A percentile compares a stretch with the other conserved stretches of the same genome.
phyloP scores from a whole-genome alignment of 345 rosid genomes.

The Populus alba region DNA sequence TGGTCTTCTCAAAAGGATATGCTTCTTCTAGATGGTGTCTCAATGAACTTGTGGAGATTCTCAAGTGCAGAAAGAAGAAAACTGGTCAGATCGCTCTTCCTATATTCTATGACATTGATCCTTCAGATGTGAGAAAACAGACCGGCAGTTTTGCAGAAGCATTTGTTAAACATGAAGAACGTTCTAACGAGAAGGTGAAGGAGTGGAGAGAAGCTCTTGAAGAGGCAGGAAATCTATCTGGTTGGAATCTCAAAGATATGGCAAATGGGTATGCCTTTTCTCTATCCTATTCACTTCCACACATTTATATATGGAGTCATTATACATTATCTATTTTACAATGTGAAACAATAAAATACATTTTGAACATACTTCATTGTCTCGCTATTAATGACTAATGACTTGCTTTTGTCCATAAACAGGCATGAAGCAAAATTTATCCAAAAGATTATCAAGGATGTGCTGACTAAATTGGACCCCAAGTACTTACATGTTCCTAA shows the following conservation, averaged over 20 bases:
- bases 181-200: background rate
- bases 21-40: background rate
- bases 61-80: background rate
- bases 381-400: too few species aligned
- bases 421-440: conserved; percentile 33
- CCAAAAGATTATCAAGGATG: conserved; percentile 22
- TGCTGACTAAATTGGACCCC: conserved; percentile 24
- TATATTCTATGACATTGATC: conserved; percentile 5
- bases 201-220: background rate
- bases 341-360: too few species aligned
- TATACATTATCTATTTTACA: too few species aligned
- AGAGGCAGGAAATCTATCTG: background rate
- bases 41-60: background rate
- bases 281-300: too few species aligned
- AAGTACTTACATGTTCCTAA: background rate
- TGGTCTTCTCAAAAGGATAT: background rate
- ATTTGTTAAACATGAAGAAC: background rate
- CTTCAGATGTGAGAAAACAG: background rate
- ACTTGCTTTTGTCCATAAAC: too few species aligned
- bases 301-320: too few species aligned
- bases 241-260: background rate
- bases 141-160: background rate
- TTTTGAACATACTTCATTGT: too few species aligned
- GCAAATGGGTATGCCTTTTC: background rate
- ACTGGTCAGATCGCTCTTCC: background rate